A percentile compares a stretch with the other conserved stretches of the same genome.
These are phyloP conservation scores for Agaricus subrufescens DNA, from an alignment of 768 basidiomycete species.

Conservation along the genomic window DNA sequence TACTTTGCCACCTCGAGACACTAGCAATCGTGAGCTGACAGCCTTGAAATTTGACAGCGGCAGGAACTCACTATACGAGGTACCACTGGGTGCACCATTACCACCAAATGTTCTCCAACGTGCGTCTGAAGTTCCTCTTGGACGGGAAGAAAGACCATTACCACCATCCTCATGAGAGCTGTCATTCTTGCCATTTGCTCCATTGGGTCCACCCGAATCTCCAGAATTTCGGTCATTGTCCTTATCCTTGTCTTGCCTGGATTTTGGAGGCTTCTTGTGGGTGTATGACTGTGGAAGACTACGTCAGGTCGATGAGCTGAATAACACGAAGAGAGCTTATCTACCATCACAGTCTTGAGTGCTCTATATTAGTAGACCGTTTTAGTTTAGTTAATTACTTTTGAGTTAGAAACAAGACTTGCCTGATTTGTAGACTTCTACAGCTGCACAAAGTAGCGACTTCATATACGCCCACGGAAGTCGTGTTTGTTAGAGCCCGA, in stretches of 20 bases:
- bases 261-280: conserved; percentile 63
- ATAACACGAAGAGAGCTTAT: conserved; percentile 9
- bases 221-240: conserved; percentile 21
- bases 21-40: background rate
- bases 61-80: conserved; percentile 11
- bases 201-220: conserved; percentile 21
- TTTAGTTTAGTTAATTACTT: background rate
- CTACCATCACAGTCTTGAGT: conserved; percentile 80
- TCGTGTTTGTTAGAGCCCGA: conserved; percentile 74
- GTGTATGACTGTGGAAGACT: conserved; percentile 59
- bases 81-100: conserved; percentile 1
- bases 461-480: conserved; percentile 90
- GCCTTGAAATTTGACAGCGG: background rate
- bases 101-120: conserved; percentile 38
- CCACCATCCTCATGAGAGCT: conserved; percentile 1
- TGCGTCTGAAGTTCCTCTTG: conserved; percentile 75
- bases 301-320: background rate
- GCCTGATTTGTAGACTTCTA: conserved; percentile 87
- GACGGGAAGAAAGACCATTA: conserved; percentile 29
- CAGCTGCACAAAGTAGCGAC: conserved; percentile 90
- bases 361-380: conserved; percentile 40
- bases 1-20: background rate
- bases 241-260: conserved; percentile 43
- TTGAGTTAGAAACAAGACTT: conserved; percentile 21
- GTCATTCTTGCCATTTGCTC: conserved; percentile 26